phyloP scores from a whole-genome alignment of 768 basidiomycete genomes.

The Inosperma sp. region DNA sequence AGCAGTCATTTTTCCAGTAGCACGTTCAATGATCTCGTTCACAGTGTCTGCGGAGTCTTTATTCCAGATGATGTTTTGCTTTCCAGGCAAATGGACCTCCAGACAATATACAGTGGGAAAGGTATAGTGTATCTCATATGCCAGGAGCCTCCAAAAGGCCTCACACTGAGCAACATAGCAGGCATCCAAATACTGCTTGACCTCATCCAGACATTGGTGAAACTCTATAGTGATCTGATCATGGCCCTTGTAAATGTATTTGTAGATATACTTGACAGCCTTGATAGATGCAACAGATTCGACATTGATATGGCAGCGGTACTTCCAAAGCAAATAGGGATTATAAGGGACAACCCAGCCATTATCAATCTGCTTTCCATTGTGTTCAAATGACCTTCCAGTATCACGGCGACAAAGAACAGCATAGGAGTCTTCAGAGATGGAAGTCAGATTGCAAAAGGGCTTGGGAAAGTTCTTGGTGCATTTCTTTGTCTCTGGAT shows the following conservation, averaged over 20 bases:
- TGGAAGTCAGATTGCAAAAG: constrained; percentile 31
- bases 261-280: constrained; percentile 41
- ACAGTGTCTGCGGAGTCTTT: constrained; percentile 20
- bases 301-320: constrained; percentile 47
- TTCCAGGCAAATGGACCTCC: constrained; percentile 37
- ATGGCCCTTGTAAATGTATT: constrained; percentile 48
- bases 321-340: constrained; percentile 32
- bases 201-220: constrained; percentile 32
- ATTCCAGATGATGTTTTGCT: constrained; percentile 35
- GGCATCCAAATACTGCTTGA: constrained; percentile 32
- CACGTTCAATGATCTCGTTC: constrained; percentile 18
- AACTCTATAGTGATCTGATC: constrained; percentile 36
- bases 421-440: constrained; percentile 41
- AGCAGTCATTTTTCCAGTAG: constrained; percentile 16
- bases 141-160: constrained; percentile 32
- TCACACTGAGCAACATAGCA: constrained; percentile 33
- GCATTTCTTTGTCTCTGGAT: constrained; percentile 20
- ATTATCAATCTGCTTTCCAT: constrained; percentile 32
- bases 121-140: constrained; percentile 30
- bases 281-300: constrained; percentile 37
- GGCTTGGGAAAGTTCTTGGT: constrained; percentile 32
- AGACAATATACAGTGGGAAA: constrained; percentile 36
- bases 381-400: constrained; percentile 20
- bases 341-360: constrained; percentile 39
- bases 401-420: constrained; percentile 32